phyloP scores from a whole-genome alignment of 2,329 filamentous ascomycete genomes.

The Epichloe glyceriae region DNA sequence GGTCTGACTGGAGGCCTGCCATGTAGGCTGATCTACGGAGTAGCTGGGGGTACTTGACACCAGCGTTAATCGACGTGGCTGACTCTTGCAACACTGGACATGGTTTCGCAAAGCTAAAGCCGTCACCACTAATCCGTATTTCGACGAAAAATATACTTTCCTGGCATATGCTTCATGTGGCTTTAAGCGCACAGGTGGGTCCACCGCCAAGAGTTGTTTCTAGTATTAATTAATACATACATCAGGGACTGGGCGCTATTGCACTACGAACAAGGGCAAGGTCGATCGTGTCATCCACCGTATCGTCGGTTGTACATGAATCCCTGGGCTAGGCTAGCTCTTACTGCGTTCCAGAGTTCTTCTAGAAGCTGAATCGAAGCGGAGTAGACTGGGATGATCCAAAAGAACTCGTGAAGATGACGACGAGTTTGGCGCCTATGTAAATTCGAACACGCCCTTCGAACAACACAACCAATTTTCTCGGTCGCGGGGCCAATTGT shows the following conservation, averaged over 20 bases:
- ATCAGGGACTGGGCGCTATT: neutral
- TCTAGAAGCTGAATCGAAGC: constrained; percentile 1
- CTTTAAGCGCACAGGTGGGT: too few relatives aligned
- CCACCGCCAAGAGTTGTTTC: too few relatives aligned
- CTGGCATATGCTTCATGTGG: too few relatives aligned
- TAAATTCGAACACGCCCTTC: neutral
- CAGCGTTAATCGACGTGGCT: neutral
- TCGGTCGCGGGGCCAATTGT: neutral
- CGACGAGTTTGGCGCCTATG: neutral
- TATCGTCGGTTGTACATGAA: neutral
- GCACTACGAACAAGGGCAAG: neutral
- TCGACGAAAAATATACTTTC: too few relatives aligned
- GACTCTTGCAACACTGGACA: neutral
- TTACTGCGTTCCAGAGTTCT: neutral
- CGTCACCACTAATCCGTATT: too few relatives aligned
- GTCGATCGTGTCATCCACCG: neutral
- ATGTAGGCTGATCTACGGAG: neutral
- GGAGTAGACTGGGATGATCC: neutral
- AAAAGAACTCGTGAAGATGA: neutral
- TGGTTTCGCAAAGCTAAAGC: too few relatives aligned
- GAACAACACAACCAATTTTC: neutral
- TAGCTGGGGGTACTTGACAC: neutral
- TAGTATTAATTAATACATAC: neutral
- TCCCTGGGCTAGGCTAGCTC: neutral
- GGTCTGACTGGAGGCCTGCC: neutral